A percentile compares a stretch with the other conserved stretches of the same genome.
These are phyloP conservation scores for Aspergillus udagawae DNA, from an alignment of 2,329 filamentous ascomycete species.

Conservation along the genomic window DNA sequence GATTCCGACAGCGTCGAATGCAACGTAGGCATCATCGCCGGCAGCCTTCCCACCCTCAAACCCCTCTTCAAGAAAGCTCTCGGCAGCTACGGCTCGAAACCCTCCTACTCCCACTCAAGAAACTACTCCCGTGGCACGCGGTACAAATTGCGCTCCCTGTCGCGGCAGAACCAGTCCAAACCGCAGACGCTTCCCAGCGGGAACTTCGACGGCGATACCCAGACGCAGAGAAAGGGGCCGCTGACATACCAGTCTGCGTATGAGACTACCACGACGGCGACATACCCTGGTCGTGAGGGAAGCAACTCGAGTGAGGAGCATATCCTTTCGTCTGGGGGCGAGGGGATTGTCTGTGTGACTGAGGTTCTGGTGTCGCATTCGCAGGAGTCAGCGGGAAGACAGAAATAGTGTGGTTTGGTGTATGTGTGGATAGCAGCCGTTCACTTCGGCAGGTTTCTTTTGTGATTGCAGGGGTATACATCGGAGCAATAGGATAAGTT, in stretches of 20 bases:
- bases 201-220: no score
- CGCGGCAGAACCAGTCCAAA: neutral
- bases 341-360: no score
- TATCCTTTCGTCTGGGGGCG: slow-evolving; percentile 1
- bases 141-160: slow-evolving; percentile 10
- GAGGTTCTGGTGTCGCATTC: no score
- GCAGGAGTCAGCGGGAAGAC: no score
- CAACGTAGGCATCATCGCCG: slow-evolving; percentile 29
- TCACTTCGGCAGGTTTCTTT: no score
- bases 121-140: slow-evolving; percentile 10
- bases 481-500: no score
- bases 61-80: slow-evolving; percentile 28
- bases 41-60: slow-evolving; percentile 28
- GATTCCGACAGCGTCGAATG: slow-evolving; percentile 18
- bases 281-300: neutral
- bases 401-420: no score
- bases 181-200: slow-evolving; percentile 2
- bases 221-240: no score
- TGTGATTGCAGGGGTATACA: no score
- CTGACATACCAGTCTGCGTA: neutral
- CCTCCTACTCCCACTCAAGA: slow-evolving; percentile 7
- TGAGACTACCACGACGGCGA: neutral
- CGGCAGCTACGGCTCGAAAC: slow-evolving; percentile 14
- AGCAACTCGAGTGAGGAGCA: slow-evolving; percentile 13
- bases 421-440: no score